These are phyloP conservation scores for Calonectria hawksworthii DNA, from an alignment of 2,329 filamentous ascomycete species.

Conservation along the genomic window DNA sequence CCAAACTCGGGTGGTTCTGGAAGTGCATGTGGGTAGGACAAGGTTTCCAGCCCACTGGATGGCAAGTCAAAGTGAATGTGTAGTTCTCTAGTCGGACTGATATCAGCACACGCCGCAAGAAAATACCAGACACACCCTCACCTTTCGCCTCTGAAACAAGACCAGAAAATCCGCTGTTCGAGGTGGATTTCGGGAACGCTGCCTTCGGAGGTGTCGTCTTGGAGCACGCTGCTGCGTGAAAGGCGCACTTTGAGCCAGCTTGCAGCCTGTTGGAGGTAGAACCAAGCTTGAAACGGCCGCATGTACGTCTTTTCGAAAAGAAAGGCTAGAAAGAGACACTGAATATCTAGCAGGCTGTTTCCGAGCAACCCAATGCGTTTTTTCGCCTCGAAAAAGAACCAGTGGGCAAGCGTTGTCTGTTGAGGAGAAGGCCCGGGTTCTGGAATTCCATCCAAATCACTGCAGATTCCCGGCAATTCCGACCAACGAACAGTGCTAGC, in stretches of 20 bases:
- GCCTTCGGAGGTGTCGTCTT: neutral
- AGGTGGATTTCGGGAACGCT: neutral
- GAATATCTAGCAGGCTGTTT: constrained; percentile 39
- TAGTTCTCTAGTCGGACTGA: neutral
- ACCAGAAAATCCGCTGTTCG: neutral
- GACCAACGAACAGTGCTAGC: neutral
- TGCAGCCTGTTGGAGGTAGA: neutral
- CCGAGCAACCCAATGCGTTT: constrained; percentile 41
- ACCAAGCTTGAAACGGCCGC: neutral
- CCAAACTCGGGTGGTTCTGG: neutral
- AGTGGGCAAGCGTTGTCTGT: constrained; percentile 23
- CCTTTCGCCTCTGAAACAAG: neutral
- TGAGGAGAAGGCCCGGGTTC: neutral
- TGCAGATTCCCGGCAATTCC: neutral
- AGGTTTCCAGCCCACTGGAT: neutral
- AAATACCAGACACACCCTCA: too few species aligned
- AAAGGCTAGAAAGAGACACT: constrained; percentile 41
- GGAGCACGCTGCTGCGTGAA: neutral
- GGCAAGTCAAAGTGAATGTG: neutral
- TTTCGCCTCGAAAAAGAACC: constrained; percentile 40
- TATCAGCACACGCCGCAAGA: too few species aligned
- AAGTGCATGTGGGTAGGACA: neutral
- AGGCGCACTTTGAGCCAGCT: neutral
- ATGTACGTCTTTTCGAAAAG: neutral
- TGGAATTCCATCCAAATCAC: neutral